phyloP scores from a whole-genome alignment of 805 yeast genomes.

The Metschnikowia lunata region DNA sequence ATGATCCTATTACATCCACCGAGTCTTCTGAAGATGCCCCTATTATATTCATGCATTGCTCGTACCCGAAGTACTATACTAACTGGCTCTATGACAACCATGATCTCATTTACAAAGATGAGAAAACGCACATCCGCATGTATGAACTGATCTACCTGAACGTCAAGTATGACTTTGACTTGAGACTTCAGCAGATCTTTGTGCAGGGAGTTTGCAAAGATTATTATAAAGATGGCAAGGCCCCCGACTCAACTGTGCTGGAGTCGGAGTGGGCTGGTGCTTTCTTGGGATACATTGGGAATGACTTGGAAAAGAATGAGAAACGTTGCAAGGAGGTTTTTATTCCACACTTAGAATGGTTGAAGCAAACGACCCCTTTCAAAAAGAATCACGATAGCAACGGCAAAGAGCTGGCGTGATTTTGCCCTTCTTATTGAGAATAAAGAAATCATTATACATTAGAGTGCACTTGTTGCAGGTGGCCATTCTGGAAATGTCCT shows the following conservation, averaged over 20 bases:
- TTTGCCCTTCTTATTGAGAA: background rate
- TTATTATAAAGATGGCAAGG: conserved; percentile 25
- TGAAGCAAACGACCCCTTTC: conserved; percentile 29
- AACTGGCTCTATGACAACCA: conserved; percentile 23
- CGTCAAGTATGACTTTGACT: conserved; percentile 42
- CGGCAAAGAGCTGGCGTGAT: background rate
- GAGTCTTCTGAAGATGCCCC: conserved; percentile 14
- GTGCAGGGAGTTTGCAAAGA: conserved; percentile 36
- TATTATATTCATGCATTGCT: conserved; percentile 50
- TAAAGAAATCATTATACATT: too few species aligned
- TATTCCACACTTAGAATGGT: conserved; percentile 41
- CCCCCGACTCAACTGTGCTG: conserved; percentile 23
- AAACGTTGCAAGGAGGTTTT: conserved; percentile 33
- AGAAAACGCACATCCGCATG: conserved; percentile 37
- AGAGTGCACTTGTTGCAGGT: too few species aligned
- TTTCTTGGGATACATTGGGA: conserved; percentile 25
- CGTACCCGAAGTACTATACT: conserved; percentile 48
- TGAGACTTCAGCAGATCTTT: conserved; percentile 35
- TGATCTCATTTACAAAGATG: conserved; percentile 31
- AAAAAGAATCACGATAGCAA: background rate
- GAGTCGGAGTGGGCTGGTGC: conserved; percentile 31
- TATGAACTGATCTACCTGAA: conserved; percentile 31
- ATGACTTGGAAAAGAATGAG: conserved; percentile 21
- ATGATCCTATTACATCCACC: conserved; percentile 33
- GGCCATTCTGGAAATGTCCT: too few species aligned